phyloP scores from a whole-genome alignment of 2,329 filamentous ascomycete species.

The Tolypocladium ophioglossoides region DNA sequence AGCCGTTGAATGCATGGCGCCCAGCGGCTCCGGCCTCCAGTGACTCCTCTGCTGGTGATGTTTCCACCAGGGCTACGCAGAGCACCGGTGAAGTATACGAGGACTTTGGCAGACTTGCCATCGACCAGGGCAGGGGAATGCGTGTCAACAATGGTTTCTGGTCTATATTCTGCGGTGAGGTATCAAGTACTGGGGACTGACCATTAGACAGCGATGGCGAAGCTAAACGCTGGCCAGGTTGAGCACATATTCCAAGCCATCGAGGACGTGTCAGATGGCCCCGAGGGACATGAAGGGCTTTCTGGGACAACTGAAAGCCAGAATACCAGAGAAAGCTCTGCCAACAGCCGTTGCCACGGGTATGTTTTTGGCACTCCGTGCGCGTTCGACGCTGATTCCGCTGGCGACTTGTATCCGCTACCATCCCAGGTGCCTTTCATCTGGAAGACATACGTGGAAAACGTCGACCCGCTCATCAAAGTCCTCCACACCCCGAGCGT shows the following conservation, averaged over 20 bases:
- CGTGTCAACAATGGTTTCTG: slow-evolving; percentile 20
- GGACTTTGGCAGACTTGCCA: slow-evolving; percentile 17
- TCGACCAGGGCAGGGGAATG: slow-evolving; percentile 13
- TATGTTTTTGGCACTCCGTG: slow-evolving; percentile 11
- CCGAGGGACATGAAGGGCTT: slow-evolving; percentile 1
- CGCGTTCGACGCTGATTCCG: not conserved
- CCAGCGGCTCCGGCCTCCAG: not conserved
- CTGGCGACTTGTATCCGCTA: slow-evolving; percentile 11
- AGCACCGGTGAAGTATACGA: slow-evolving; percentile 12
- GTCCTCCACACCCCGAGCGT: slow-evolving; percentile 13
- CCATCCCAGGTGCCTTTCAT: slow-evolving; percentile 18
- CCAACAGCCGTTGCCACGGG: not conserved
- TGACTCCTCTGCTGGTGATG: not conserved
- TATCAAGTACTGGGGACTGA: not conserved
- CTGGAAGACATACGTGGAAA: slow-evolving; percentile 18
- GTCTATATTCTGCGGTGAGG: slow-evolving; percentile 20
- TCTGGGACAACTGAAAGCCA: not conserved
- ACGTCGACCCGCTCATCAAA: slow-evolving; percentile 21
- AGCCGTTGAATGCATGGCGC: not conserved
- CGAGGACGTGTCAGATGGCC: slow-evolving; percentile 11
- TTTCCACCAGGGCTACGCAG: not conserved
- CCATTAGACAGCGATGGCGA: not conserved
- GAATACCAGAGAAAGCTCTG: not conserved
- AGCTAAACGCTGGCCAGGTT: slow-evolving; percentile 6
- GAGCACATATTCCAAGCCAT: slow-evolving; percentile 19